Evolutionary conservation across 768 basidiomycete species (phyloP).

Genomic region (Dentipellis sp.): DNA sequence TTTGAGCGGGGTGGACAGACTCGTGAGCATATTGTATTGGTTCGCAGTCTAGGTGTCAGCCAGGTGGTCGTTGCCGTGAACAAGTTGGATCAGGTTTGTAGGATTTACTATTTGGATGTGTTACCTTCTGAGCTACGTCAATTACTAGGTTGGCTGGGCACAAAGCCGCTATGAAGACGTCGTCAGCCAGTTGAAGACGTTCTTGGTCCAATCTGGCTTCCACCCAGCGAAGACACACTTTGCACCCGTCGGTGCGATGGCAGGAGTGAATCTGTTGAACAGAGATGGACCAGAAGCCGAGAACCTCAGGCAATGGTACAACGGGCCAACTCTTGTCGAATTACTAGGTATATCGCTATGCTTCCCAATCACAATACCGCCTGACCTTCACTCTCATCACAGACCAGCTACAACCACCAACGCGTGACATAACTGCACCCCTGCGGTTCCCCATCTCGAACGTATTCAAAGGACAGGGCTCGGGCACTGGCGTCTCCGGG

Average conservation of each 20-base stretch:
- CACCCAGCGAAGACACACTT: conserved; percentile 69
- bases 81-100: conserved; percentile 81
- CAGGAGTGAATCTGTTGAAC: conserved; percentile 73
- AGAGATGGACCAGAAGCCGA: conserved; percentile 37
- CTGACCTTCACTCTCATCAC: conserved; percentile 3
- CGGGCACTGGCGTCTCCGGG: conserved; percentile 73
- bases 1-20: conserved; percentile 95
- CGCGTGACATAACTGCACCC: conserved; percentile 65
- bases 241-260: conserved; percentile 84
- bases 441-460: conserved; percentile 88
- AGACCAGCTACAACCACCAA: conserved; percentile 80
- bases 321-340: conserved; percentile 77
- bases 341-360: conserved; percentile 50
- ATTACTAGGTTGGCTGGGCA: conserved; percentile 75
- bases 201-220: conserved; percentile 86
- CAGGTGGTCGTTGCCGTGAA: conserved; percentile 91
- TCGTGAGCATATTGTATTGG: conserved; percentile 86
- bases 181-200: conserved; percentile 59
- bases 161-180: conserved; percentile 82
- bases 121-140: neutral
- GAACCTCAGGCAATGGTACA: conserved; percentile 65
- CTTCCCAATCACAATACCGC: neutral
- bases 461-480: conserved; percentile 84
- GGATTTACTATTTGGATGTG: neutral
- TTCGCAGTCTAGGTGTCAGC: conserved; percentile 84